Evolutionary conservation across 1,139 yeast genomes (phyloP).

Genomic region (Candida pseudoviswanathii): DNA sequence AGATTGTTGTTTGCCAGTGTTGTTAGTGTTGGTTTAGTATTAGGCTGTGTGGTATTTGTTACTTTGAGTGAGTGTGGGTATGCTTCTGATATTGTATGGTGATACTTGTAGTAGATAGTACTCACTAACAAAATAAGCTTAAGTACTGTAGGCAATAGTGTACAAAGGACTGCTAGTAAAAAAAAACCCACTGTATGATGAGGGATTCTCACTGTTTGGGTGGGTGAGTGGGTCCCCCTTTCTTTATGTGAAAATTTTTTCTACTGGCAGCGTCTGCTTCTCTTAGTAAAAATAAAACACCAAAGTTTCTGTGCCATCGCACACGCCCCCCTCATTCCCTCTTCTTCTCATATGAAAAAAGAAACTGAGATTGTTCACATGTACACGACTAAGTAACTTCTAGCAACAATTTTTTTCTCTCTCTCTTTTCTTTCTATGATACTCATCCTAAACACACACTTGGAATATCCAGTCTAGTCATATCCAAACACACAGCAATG

Average conservation of each 20-base stretch:
- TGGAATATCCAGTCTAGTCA: not conserved
- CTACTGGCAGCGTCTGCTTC: too few relatives aligned
- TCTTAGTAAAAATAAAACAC: too few relatives aligned
- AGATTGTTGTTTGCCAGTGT: not conserved
- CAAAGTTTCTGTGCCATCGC: not conserved
- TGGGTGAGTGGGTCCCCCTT: not conserved
- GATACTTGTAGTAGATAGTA: not conserved
- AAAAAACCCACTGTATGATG: too few relatives aligned
- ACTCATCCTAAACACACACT: conserved; percentile 1
- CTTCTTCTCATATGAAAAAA: not conserved
- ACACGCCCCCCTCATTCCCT: not conserved
- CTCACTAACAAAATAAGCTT: conserved; percentile 3
- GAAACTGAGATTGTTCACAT: not conserved
- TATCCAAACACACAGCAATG: not conserved
- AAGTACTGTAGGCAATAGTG: not conserved
- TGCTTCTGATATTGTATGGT: too few relatives aligned
- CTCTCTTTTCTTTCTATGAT: not conserved
- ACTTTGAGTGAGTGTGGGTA: too few relatives aligned
- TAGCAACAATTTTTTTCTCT: not conserved
- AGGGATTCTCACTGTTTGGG: too few relatives aligned
- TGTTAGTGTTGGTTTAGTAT: not conserved
- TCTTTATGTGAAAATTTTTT: not conserved
- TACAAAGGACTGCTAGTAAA: too few relatives aligned
- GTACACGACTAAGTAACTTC: not conserved
- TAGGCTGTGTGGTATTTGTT: too few relatives aligned